Conservation (phyloP, 2,329 filamentous ascomycete species). For the Epichloe elymi region DNA sequence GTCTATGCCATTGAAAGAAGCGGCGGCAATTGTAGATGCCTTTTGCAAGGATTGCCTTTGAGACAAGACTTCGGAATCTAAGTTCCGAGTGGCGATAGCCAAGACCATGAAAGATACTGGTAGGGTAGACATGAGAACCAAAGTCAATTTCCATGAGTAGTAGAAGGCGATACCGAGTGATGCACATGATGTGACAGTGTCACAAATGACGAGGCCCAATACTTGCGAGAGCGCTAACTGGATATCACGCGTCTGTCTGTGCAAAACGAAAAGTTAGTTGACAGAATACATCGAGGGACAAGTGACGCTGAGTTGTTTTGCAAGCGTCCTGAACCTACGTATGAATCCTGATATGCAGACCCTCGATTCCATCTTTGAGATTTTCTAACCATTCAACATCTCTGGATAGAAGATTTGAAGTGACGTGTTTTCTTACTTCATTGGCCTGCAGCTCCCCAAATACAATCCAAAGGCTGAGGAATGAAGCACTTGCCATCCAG, state of each 20-base stretch:
- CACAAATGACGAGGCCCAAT: conserved; percentile 55
- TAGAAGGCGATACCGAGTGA: conserved; percentile 62
- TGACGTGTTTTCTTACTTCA: conserved; percentile 49
- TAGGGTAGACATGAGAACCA: conserved; percentile 62
- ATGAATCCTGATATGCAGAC: conserved; percentile 59
- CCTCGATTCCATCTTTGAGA: conserved; percentile 55
- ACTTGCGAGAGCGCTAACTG: conserved; percentile 71
- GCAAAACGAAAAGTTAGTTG: background rate
- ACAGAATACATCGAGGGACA: background rate
- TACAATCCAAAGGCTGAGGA: conserved; percentile 57
- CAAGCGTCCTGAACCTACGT: conserved; percentile 37
- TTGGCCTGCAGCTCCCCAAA: conserved; percentile 75
- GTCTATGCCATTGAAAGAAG: conserved; percentile 62
- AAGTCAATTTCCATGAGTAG: conserved; percentile 71
- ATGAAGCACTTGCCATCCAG: conserved; percentile 54
- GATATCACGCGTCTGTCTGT: conserved; percentile 71
- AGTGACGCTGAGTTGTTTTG: background rate
- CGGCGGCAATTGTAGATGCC: conserved; percentile 59
- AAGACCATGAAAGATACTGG: conserved; percentile 54
- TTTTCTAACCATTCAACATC: conserved; percentile 75
- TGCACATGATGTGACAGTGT: conserved; percentile 48
- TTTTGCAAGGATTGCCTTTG: conserved; percentile 56
- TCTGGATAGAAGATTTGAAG: conserved; percentile 54
- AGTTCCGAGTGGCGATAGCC: conserved; percentile 41
- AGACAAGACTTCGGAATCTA: conserved; percentile 52